Evolutionary conservation across 2,329 filamentous ascomycete species (phyloP).

Genomic region (Pyrenophora teres): DNA sequence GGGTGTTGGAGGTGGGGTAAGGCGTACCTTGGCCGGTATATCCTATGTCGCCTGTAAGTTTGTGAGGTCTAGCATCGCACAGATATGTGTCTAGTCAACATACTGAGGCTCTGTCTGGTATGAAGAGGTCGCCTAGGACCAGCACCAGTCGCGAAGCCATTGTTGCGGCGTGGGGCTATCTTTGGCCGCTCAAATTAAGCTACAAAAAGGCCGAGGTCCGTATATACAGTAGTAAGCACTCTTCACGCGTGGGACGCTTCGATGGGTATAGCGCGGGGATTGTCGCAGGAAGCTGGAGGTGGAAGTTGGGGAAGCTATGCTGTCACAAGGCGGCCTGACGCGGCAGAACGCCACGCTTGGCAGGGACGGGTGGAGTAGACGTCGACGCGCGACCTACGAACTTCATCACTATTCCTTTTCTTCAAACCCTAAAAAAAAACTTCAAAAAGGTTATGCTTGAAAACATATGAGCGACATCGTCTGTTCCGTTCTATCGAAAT

Average conservation of each 20-base stretch:
- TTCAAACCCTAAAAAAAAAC: no score
- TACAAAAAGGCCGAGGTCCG: not conserved
- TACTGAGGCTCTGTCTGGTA: constrained; percentile 51
- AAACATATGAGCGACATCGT: no score
- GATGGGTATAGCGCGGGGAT: constrained; percentile 8
- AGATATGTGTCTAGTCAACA: constrained; percentile 16
- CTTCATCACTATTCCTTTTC: no score
- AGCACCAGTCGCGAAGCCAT: constrained; percentile 51
- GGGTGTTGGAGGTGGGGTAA: not conserved
- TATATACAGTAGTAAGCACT: not conserved
- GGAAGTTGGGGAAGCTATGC: constrained; percentile 23
- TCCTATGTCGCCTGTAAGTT: constrained; percentile 48
- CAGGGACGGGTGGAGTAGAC: constrained; percentile 9
- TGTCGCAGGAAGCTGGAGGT: constrained; percentile 10
- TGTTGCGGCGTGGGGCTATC: constrained; percentile 15
- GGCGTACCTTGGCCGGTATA: constrained; percentile 49
- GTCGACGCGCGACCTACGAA: no score
- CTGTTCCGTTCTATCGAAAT: no score
- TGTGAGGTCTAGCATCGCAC: constrained; percentile 38
- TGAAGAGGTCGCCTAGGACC: constrained; percentile 51
- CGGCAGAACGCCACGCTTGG: constrained; percentile 23
- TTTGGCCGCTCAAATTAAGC: not conserved
- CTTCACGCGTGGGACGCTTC: not conserved
- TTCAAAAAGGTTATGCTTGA: no score
- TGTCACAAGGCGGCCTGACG: constrained; percentile 17